Evolutionary conservation across 2,329 filamentous ascomycete species (phyloP), one percentile per base, ranked within the genome.

Genomic region (Fusarium lateritium): DNA sequence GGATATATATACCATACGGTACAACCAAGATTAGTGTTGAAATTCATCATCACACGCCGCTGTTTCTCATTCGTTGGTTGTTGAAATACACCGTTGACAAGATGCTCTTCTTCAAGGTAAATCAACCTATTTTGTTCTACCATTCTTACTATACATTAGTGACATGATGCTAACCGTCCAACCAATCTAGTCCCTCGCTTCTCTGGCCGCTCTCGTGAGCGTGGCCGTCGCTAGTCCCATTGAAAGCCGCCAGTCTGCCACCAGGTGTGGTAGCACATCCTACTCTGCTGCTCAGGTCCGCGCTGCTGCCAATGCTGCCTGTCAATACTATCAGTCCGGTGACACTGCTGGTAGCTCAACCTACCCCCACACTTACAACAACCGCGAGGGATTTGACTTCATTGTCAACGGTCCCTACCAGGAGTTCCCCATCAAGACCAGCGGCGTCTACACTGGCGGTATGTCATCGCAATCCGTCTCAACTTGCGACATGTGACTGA

Each of bases 351-450:
- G 78, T 21, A 69, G 65, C 65, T 78, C 76, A 8, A 72, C 56
- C 4, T 82, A 82, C 61, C 80, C 80, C n/a, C 80, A 82, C 69
- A 69, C 65, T 33, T 82, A 78, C 74, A 77, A 78, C 73, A 79
- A 82, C 78, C 71, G 65, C 34, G 80, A 82, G 73, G 79, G 76
- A 33, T 80, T 82, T 34, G 51, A 69, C 50, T 81, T 81, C 45
- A 42, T 66, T n/a, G 63, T 73, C 28, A n/a, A 36, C 15, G 76
- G 76, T 0, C 79, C 80, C 5, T 82, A 76, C 72, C 77, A 80
- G 59, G 80, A 82, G 73, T 82, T 82, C 62, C 80, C 80, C 53
- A 79, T 82, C 52, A 57, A 73, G 40, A 62, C 62, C 5, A 69
- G 66, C 4, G 79, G 79, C 28, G 62, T 79, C 28, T 82, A 82